Base-by-base conservation (phyloP, 2,329 filamentous ascomycete species). In the Neopestalotiopsis sp. region DNA sequence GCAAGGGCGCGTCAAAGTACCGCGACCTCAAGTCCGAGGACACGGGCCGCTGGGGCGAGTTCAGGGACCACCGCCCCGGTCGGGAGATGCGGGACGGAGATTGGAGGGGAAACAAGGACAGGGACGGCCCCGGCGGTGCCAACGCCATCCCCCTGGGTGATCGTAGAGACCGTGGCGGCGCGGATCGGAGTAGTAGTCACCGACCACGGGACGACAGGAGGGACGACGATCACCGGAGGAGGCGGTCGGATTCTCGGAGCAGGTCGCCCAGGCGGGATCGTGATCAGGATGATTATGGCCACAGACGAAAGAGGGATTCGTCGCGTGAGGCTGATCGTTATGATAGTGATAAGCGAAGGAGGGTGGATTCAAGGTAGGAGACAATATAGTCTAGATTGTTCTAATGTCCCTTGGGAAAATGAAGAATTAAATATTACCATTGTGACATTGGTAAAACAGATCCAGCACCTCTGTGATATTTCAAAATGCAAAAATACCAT, bases 1-100 rank as follows among this genome's bases (percentile, higher is more conserved):
- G 92, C 83, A 97, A 97, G 84, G 95, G 96, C 24, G 90, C 93
- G 34, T 95, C 94, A 6, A 93, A 92, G 80, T 98, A 98, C 81
- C 92, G 88, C 75, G 96, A 99, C 80, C 86, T 99, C 76, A 91
- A 91, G 78, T 89, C 85, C 14, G 95, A 99, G 81, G 96, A 99
- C 81, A 99, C 96, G 0, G 96, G 96, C 0, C 85, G 88, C 38
- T 98, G 95, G 92, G 95, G 92, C 4, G 86, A 90, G 62, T 86
- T 88, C 72, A 87, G 87, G 32, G 88, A 89, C 71, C 84, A 80
- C 67, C 76, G 81, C 64, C 78, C 75, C 30, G 79, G 74, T 69
- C 78, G 75, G 72, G 80, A 75, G 71, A 81, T 71, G 32, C 78
- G 75, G 17, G 84, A 82, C 72, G 83, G 79, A 69, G 80, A 79